A percentile compares a stretch with the other conserved stretches of the same genome.
Evolutionary conservation across 306 rosid species (phyloP).

Genomic region (Carpinus fangiana): DNA sequence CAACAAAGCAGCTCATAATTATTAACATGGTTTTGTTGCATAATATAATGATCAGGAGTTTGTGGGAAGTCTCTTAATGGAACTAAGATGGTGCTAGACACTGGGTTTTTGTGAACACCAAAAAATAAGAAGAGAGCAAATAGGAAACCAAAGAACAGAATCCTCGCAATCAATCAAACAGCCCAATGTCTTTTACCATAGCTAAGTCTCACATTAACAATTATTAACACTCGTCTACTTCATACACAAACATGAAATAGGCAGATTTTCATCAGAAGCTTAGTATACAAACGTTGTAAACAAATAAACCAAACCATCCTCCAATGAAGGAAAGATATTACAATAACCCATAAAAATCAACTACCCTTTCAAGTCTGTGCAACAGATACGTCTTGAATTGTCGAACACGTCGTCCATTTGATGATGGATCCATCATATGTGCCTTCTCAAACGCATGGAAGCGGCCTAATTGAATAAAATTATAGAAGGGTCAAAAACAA

Average conservation of each 20-base stretch:
- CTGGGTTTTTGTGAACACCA: neutral
- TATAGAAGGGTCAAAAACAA: slow-evolving; percentile 18
- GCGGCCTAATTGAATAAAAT: slow-evolving; percentile 62
- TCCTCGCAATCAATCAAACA: neutral
- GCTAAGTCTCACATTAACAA: neutral
- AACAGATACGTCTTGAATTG: slow-evolving; percentile 88
- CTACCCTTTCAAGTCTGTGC: slow-evolving; percentile 82
- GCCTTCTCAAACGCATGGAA: slow-evolving; percentile 96
- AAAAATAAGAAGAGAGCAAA: neutral
- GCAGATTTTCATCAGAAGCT: slow-evolving; percentile 5
- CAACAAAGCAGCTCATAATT: neutral
- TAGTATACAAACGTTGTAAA: slow-evolving; percentile 1
- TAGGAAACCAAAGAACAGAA: neutral
- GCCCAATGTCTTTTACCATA: neutral
- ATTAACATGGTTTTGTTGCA: neutral
- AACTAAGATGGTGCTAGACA: neutral
- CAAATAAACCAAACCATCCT: slow-evolving; percentile 22
- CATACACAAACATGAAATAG: neutral
- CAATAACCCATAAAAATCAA: slow-evolving; percentile 26
- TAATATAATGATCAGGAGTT: neutral
- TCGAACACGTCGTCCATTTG: slow-evolving; percentile 93
- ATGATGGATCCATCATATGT: slow-evolving; percentile 72
- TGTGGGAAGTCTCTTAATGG: neutral
- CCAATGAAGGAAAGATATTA: slow-evolving; percentile 5
- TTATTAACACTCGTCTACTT: neutral